A percentile compares a stretch with the other conserved stretches of the same genome.
Evolutionary conservation across 495 filamentous ascomycete genomes (phyloP).

Genomic region (Penicillium simplicissimum): DNA sequence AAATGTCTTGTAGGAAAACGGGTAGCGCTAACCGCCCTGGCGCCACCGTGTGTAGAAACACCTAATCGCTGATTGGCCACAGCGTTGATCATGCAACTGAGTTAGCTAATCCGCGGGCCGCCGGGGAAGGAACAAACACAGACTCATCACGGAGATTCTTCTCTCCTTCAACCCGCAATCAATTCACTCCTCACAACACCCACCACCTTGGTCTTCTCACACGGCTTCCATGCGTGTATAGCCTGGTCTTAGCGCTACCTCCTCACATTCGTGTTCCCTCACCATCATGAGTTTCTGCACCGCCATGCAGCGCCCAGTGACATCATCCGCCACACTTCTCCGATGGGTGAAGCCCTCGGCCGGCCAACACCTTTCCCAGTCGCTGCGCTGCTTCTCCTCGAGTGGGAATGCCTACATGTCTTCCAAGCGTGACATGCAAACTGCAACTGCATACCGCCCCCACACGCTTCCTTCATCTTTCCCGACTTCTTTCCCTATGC

Average conservation of each 20-base stretch:
- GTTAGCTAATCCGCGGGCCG: conserved; percentile 28
- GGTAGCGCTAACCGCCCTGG: conserved; percentile 21
- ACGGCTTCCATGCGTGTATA: conserved; percentile 21
- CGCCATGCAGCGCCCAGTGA: conserved; percentile 44
- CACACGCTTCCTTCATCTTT: conserved; percentile 64
- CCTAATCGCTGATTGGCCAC: conserved; percentile 44
- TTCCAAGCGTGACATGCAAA: conserved; percentile 66
- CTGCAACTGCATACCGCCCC: conserved; percentile 76
- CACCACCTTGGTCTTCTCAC: conserved; percentile 11
- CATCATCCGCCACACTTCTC: conserved; percentile 57
- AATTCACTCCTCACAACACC: conserved; percentile 2
- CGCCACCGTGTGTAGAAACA: conserved; percentile 48
- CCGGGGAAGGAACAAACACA: conserved; percentile 21
- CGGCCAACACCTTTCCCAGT: conserved; percentile 46
- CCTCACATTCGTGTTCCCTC: conserved; percentile 24
- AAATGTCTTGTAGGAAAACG: not conserved
- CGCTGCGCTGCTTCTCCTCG: conserved; percentile 68
- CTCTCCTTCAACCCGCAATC: not conserved
- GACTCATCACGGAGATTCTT: conserved; percentile 9
- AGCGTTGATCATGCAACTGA: conserved; percentile 24
- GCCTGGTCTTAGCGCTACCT: conserved; percentile 5
- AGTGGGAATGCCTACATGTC: conserved; percentile 53
- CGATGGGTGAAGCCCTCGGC: conserved; percentile 48
- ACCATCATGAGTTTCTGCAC: conserved; percentile 40
- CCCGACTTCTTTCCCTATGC: conserved; percentile 46